Conservation (phyloP, 345 rosid genomes). For the Citrus sp. region DNA sequence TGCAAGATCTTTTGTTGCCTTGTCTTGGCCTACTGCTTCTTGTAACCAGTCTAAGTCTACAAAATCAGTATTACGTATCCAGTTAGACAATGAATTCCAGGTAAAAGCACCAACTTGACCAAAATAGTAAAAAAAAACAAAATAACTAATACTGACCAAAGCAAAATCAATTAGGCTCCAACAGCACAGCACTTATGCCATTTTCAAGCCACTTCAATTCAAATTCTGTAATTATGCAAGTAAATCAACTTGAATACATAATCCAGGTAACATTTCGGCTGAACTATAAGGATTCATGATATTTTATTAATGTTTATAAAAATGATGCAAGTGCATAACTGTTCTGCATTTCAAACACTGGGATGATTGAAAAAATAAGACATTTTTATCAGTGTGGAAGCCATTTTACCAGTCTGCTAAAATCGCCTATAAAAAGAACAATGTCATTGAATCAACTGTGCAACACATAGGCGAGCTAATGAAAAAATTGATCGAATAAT, state of each 20-base stretch:
- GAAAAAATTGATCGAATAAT: neutral
- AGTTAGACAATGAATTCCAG: too few species aligned
- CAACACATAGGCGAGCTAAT: neutral
- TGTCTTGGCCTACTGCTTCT: too few species aligned
- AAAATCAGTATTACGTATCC: too few species aligned
- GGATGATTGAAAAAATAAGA: neutral
- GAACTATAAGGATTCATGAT: neutral
- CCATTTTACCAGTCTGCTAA: neutral
- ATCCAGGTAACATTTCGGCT: neutral
- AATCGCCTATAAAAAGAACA: neutral
- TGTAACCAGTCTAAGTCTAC: too few species aligned
- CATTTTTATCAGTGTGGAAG: neutral
- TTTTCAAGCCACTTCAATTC: neutral
- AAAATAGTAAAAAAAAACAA: too few species aligned
- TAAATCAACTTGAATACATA: neutral
- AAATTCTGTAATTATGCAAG: neutral
- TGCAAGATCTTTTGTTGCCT: too few species aligned
- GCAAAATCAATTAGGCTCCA: neutral
- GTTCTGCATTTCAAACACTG: neutral
- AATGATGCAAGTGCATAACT: neutral
- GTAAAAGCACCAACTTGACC: too few species aligned
- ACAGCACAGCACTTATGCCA: neutral
- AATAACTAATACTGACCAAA: neutral
- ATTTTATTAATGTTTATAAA: conserved; percentile 3
- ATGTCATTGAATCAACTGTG: neutral